These are phyloP conservation scores for Boletales sp. DNA, from an alignment of 768 basidiomycete genomes.

Conservation along the genomic window DNA sequence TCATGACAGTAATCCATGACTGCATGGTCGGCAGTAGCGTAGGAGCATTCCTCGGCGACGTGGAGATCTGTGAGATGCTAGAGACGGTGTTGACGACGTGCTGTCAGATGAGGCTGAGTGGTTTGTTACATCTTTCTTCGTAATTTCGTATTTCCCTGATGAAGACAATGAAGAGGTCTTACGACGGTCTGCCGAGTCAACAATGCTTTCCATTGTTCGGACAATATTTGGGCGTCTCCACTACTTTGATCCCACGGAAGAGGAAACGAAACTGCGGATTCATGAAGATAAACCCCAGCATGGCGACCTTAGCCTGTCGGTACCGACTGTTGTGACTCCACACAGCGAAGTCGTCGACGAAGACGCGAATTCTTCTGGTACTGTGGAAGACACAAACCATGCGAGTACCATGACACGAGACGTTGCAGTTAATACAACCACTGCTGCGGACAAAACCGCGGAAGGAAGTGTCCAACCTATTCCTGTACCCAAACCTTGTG, in stretches of 20 bases:
- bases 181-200: slow-evolving; percentile 81
- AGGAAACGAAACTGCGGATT: slow-evolving; percentile 62
- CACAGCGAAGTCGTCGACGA: slow-evolving; percentile 18
- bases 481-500: slow-evolving; percentile 21
- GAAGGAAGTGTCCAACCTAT: slow-evolving; percentile 34
- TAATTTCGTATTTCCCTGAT: slow-evolving; percentile 11
- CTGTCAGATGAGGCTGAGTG: slow-evolving; percentile 94
- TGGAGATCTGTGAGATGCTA: slow-evolving; percentile 97
- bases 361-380: slow-evolving; percentile 7
- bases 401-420: neutral
- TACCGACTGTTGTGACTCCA: slow-evolving; percentile 36
- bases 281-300: slow-evolving; percentile 49
- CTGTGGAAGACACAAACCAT: slow-evolving; percentile 8
- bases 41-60: slow-evolving; percentile 75
- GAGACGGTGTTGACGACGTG: slow-evolving; percentile 97
- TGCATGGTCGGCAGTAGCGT: slow-evolving; percentile 66
- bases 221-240: slow-evolving; percentile 77
- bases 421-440: neutral
- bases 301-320: slow-evolving; percentile 59
- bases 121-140: slow-evolving; percentile 43
- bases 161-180: slow-evolving; percentile 61
- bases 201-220: slow-evolving; percentile 85
- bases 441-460: slow-evolving; percentile 1
- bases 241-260: slow-evolving; percentile 55
- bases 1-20: slow-evolving; percentile 85